Evolutionary conservation across 768 basidiomycete genomes (phyloP).

Genomic region (Mycena polygramma): DNA sequence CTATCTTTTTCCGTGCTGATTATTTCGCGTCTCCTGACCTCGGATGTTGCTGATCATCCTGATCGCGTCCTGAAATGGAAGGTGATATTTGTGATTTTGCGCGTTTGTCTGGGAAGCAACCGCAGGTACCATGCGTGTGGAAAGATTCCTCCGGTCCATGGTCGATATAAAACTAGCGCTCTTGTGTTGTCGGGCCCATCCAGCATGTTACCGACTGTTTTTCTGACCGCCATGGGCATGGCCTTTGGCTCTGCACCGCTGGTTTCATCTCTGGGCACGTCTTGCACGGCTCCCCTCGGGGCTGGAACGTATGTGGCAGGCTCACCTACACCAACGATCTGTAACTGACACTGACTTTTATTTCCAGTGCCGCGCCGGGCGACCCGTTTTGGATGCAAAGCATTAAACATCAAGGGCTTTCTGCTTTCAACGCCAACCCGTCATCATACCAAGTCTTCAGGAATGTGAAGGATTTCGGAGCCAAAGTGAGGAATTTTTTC

Average conservation of each 20-base stretch:
- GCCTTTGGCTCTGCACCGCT: slow-evolving; percentile 22
- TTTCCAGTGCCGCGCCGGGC: slow-evolving; percentile 54
- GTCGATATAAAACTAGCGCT: too few relatives aligned
- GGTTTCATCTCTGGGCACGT: slow-evolving; percentile 35
- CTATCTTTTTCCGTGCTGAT: too few relatives aligned
- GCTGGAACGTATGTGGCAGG: slow-evolving; percentile 51
- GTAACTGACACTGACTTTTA: background rate
- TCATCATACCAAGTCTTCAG: slow-evolving; percentile 75
- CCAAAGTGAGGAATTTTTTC: slow-evolving; percentile 11
- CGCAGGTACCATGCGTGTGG: too few relatives aligned
- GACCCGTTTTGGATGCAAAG: slow-evolving; percentile 80
- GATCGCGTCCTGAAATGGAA: too few relatives aligned
- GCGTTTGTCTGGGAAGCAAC: too few relatives aligned
- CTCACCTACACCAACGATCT: too few relatives aligned
- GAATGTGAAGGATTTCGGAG: slow-evolving; percentile 74
- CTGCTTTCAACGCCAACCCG: slow-evolving; percentile 73
- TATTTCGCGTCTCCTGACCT: too few relatives aligned
- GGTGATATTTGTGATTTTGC: too few relatives aligned
- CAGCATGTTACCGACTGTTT: background rate
- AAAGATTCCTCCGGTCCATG: too few relatives aligned
- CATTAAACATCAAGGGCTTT: slow-evolving; percentile 79
- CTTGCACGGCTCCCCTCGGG: slow-evolving; percentile 62
- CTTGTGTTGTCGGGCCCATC: background rate
- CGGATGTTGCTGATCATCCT: too few relatives aligned
- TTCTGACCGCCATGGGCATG: slow-evolving; percentile 9